Conservation (phyloP, 2,329 filamentous ascomycete species). For the Verruconis gallopava region DNA sequence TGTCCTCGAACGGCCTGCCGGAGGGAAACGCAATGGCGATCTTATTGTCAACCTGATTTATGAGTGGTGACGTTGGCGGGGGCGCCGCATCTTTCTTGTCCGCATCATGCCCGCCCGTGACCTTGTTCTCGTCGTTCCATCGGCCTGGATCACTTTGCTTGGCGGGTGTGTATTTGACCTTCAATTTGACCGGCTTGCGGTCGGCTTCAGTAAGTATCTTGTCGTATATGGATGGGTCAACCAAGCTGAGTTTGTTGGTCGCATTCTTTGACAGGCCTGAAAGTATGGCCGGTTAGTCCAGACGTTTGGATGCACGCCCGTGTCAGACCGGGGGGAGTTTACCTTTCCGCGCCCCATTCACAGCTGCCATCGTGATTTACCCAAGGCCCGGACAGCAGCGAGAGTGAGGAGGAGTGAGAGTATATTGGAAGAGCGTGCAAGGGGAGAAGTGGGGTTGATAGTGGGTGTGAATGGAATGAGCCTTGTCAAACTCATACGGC, state of each 20-base stretch:
- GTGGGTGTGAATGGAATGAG: too few species aligned
- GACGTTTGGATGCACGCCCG: constrained; percentile 11
- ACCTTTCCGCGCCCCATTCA: constrained; percentile 27
- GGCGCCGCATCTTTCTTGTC: constrained; percentile 16
- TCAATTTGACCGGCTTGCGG: constrained; percentile 26
- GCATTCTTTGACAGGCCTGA: constrained; percentile 17
- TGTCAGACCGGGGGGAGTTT: constrained; percentile 3
- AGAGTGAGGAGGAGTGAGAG: too few species aligned
- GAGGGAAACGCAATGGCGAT: constrained; percentile 69
- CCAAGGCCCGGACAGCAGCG: too few species aligned
- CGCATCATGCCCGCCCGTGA: constrained; percentile 43
- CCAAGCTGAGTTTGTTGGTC: constrained; percentile 17
- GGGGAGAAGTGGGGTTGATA: too few species aligned
- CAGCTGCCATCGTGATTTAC: constrained; percentile 20
- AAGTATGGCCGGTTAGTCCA: constrained; percentile 14
- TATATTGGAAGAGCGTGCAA: too few species aligned
- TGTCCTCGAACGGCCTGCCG: constrained; percentile 69
- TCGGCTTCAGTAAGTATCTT: constrained; percentile 25
- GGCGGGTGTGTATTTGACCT: constrained; percentile 47
- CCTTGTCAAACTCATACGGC: too few species aligned
- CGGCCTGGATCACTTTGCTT: constrained; percentile 56
- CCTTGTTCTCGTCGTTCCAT: constrained; percentile 50
- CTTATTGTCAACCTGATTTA: constrained; percentile 57
- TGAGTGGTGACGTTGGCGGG: constrained; percentile 21
- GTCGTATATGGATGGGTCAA: constrained; percentile 16